These are phyloP conservation scores for Escovopsis weberi DNA, from an alignment of 2,329 filamentous ascomycete genomes.

Conservation along the genomic window DNA sequence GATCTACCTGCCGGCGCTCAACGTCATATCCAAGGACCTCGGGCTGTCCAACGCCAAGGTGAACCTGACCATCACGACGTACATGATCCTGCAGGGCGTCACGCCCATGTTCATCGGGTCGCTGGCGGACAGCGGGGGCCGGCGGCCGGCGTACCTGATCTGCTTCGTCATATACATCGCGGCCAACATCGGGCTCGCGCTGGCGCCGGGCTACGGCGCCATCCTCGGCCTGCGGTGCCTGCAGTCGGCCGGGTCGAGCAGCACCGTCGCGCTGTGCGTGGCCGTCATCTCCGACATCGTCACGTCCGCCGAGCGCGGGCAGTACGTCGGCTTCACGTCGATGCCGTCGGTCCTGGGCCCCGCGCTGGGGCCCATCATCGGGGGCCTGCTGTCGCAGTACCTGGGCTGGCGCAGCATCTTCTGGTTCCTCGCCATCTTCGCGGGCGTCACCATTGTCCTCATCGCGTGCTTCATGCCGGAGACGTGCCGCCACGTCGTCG, in stretches of 20 bases:
- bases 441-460: slow-evolving; percentile 24
- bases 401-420: slow-evolving; percentile 47
- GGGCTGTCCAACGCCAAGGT: slow-evolving; percentile 26
- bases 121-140: slow-evolving; percentile 38
- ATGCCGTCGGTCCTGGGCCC: slow-evolving; percentile 33
- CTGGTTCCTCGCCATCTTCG: slow-evolving; percentile 42
- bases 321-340: slow-evolving; percentile 40
- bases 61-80: slow-evolving; percentile 39
- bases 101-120: slow-evolving; percentile 42
- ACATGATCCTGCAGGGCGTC: slow-evolving; percentile 47
- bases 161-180: slow-evolving; percentile 38
- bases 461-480: slow-evolving; percentile 38
- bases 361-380: slow-evolving; percentile 40
- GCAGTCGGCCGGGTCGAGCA: slow-evolving; percentile 43
- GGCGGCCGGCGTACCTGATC: slow-evolving; percentile 38
- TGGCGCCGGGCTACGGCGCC: slow-evolving; percentile 32
- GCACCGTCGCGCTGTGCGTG: slow-evolving; percentile 40
- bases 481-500: slow-evolving; percentile 34
- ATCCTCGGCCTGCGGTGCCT: slow-evolving; percentile 40
- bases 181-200: slow-evolving; percentile 38
- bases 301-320: slow-evolving; percentile 46
- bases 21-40: slow-evolving; percentile 32
- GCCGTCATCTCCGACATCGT: slow-evolving; percentile 50
- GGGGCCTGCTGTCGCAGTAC: slow-evolving; percentile 40
- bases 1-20: slow-evolving; percentile 41